A percentile compares a stretch with the other conserved stretches of the same genome.
Conservation (phyloP, 257 asterid species). For the Jacaranda copaia region DNA sequence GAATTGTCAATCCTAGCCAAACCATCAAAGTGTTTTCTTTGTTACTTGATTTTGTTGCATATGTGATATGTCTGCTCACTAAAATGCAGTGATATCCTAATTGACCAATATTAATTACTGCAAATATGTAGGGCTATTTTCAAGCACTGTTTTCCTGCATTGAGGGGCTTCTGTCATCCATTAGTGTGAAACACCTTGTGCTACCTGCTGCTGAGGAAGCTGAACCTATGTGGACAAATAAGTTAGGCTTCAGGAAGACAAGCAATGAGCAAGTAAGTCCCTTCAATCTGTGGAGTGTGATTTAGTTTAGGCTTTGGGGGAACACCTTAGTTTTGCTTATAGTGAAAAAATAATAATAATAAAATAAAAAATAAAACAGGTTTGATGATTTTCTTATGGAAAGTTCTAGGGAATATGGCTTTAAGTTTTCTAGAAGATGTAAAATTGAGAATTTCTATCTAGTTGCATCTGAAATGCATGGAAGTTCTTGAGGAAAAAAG, state of each 20-base stretch:
- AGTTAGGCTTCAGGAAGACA: constrained; percentile 87
- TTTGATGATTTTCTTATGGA: not conserved
- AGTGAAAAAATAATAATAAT: too few relatives aligned
- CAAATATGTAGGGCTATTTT: constrained; percentile 75
- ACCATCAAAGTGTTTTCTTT: not conserved
- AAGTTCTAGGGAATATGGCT: not conserved
- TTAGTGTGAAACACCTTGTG: constrained; percentile 83
- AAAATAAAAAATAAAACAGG: too few relatives aligned
- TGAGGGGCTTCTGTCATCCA: constrained; percentile 72
- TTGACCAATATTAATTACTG: constrained; percentile 22
- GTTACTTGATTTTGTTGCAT: not conserved
- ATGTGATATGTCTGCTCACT: not conserved
- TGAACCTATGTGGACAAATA: constrained; percentile 86
- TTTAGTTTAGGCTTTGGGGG: not conserved
- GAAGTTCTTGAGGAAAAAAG: not conserved
- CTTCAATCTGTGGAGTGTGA: not conserved
- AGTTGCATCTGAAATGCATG: not conserved
- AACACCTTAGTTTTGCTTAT: not conserved
- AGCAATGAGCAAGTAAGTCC: constrained; percentile 77
- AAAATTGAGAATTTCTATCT: not conserved
- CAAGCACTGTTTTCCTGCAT: constrained; percentile 89
- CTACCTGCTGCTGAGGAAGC: constrained; percentile 35
- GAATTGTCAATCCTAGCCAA: too few relatives aligned
- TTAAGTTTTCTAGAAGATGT: not conserved
- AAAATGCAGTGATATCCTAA: not conserved